Evolutionary conservation across 139 green algal genomes (phyloP), one percentile per base, ranked within the genome.

Genomic region (Yamagishiella unicocca): DNA sequence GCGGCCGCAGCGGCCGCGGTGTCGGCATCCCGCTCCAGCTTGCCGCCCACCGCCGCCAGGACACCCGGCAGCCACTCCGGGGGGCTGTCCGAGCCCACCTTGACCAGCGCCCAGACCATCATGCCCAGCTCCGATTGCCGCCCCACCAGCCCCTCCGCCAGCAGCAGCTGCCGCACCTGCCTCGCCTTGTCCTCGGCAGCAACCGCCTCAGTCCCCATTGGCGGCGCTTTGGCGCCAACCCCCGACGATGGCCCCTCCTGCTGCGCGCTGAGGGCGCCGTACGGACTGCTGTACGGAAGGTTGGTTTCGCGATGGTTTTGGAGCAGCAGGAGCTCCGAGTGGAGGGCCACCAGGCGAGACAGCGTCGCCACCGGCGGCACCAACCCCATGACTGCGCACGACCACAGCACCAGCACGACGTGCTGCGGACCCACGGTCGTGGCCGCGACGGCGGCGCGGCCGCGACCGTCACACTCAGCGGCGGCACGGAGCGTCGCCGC

Each of bases 391-490:
- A 74, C 40, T 25, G 78, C 78, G 38, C 78, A 84, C 3, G 58
- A 84, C 78, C 78, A 84, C 19, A 84, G 78, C 58, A 45, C 78
- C 29, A 84, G 42, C 55, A 42, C 55, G 9, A 84, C 40, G 58
- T 84, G 78, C 78, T 74, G 78, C 29, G 78, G 58, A 7, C 35
- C 54, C 7, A 72, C 25, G 50, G 50, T 58, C 50, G 7, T 6
- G 58, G 58, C 58, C 19, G 58, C 14, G 22, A 21, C 19, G 58
- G 58, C 14, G 58, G 58, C 21, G 58, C 24, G 6, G 58, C 58
- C 64, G 29, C 25, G 7, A 45, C 27, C 25, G 29, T 64, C 43
- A 45, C 27, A 7, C 31, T 27, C 54, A 54, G 35, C 55, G 37
- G 24, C 38, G 37, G 22, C 33, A 27, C 10, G 27, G 2, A 71